phyloP scores from a whole-genome alignment of 441 rosid genomes.

The Manihot esculenta region DNA sequence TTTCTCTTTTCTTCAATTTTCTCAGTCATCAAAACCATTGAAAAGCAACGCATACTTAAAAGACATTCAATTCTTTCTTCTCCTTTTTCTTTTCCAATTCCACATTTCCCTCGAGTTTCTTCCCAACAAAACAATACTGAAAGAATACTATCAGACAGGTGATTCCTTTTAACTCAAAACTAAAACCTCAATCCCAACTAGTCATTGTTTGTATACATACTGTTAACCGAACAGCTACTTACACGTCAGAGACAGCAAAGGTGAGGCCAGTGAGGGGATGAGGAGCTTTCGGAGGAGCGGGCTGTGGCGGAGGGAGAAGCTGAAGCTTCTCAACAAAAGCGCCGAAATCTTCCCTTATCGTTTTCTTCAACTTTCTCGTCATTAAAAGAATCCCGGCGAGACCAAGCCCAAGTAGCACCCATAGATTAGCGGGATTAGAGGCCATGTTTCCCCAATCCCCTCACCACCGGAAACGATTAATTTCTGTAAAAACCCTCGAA shows the following conservation, averaged over 20 bases:
- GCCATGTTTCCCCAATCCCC: slow-evolving; percentile 21
- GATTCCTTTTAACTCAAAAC: not conserved
- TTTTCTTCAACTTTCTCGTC: slow-evolving; percentile 65
- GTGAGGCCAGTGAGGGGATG: slow-evolving; percentile 88
- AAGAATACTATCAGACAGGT: not conserved
- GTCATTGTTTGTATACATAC: too few species aligned
- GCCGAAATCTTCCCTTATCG: slow-evolving; percentile 77
- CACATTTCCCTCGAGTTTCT: not conserved
- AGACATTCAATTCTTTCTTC: not conserved
- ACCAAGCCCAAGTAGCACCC: slow-evolving; percentile 88
- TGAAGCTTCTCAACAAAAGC: slow-evolving; percentile 78
- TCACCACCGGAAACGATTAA: not conserved
- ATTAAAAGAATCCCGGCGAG: slow-evolving; percentile 70
- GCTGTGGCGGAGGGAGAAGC: slow-evolving; percentile 94
- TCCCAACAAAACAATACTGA: too few species aligned
- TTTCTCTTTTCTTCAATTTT: not conserved
- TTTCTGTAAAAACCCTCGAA: slow-evolving; percentile 10
- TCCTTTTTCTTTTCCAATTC: not conserved
- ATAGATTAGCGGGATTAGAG: slow-evolving; percentile 69
- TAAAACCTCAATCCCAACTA: not conserved
- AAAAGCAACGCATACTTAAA: not conserved
- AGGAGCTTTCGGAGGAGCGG: slow-evolving; percentile 97
- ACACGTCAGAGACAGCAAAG: slow-evolving; percentile 91
- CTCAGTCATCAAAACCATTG: not conserved
- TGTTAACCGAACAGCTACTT: slow-evolving; percentile 1